phyloP scores from a whole-genome alignment of 306 rosid species.

The Arachis stenosperma region DNA sequence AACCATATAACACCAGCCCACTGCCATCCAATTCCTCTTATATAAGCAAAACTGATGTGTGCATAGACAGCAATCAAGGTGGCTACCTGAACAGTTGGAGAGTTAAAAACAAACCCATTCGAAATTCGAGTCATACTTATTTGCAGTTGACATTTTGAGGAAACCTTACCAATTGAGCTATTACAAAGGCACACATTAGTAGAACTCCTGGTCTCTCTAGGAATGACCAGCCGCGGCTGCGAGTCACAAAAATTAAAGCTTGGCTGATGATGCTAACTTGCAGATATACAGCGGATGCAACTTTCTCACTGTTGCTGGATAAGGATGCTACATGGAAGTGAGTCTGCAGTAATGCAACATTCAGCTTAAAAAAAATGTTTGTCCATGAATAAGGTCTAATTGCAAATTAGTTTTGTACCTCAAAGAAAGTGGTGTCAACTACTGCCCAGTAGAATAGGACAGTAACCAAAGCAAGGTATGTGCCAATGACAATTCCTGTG shows the following conservation, averaged over 20 bases:
- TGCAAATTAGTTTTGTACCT: constrained; percentile 52
- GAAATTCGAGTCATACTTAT: neutral
- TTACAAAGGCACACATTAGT: constrained; percentile 76
- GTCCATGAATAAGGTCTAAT: constrained; percentile 20
- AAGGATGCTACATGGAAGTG: constrained; percentile 60
- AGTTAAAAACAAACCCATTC: constrained; percentile 32
- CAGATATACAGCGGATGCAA: constrained; percentile 77
- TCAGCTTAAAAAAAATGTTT: constrained; percentile 20
- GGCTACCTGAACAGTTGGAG: constrained; percentile 62
- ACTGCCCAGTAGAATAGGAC: constrained; percentile 74
- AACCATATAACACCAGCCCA: constrained; percentile 93
- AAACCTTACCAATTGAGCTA: constrained; percentile 75
- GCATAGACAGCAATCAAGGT: constrained; percentile 86
- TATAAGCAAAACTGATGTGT: constrained; percentile 68
- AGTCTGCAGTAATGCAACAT: constrained; percentile 53
- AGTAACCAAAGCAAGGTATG: constrained; percentile 80
- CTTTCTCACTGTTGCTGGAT: constrained; percentile 59
- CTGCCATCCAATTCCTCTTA: constrained; percentile 84
- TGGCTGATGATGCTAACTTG: constrained; percentile 92
- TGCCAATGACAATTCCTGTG: constrained; percentile 82
- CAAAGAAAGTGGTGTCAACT: constrained; percentile 69
- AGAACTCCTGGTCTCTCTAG: constrained; percentile 78
- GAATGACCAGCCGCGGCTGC: constrained; percentile 79
- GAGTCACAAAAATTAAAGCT: constrained; percentile 87
- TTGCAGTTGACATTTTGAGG: neutral